phyloP scores from a whole-genome alignment of 2,329 filamentous ascomycete genomes.

The Penicillium sp. region DNA sequence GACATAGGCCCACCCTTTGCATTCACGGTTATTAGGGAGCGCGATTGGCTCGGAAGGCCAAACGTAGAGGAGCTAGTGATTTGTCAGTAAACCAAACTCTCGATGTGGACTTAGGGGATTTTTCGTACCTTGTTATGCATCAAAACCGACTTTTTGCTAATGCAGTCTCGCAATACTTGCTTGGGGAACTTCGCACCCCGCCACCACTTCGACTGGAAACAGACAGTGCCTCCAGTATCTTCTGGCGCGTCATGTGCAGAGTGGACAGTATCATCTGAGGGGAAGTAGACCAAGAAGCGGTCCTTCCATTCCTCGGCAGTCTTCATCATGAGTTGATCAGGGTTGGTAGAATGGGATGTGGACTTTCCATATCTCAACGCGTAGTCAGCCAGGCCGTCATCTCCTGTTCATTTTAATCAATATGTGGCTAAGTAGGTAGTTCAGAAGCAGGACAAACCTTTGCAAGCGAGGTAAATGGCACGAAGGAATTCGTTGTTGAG shows the following conservation, averaged over 20 bases:
- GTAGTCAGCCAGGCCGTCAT: constrained; percentile 48
- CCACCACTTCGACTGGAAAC: constrained; percentile 73
- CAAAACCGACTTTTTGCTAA: constrained; percentile 70
- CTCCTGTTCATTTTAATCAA: constrained; percentile 30
- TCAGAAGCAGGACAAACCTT: constrained; percentile 42
- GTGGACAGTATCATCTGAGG: constrained; percentile 74
- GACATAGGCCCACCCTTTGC: constrained; percentile 74
- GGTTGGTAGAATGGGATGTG: constrained; percentile 42
- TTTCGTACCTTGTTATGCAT: constrained; percentile 81
- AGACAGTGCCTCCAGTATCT: constrained; percentile 73
- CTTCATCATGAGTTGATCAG: constrained; percentile 24
- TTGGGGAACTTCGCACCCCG: constrained; percentile 68
- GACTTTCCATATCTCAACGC: constrained; percentile 36
- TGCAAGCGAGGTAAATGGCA: constrained; percentile 59
- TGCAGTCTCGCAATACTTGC: constrained; percentile 71
- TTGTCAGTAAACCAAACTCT: neutral
- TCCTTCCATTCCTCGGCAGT: constrained; percentile 46
- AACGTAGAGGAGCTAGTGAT: constrained; percentile 22
- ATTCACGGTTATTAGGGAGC: constrained; percentile 20
- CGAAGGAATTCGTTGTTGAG: constrained; percentile 68
- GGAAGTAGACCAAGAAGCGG: constrained; percentile 76
- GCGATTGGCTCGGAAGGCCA: constrained; percentile 22
- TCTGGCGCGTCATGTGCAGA: constrained; percentile 38
- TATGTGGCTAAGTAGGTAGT: neutral
- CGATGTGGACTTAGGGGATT: neutral